Evolutionary conservation across 2,329 filamentous ascomycete species (phyloP), one percentile per base, ranked within the genome.

Genomic region (Cryphonectria parasitica): DNA sequence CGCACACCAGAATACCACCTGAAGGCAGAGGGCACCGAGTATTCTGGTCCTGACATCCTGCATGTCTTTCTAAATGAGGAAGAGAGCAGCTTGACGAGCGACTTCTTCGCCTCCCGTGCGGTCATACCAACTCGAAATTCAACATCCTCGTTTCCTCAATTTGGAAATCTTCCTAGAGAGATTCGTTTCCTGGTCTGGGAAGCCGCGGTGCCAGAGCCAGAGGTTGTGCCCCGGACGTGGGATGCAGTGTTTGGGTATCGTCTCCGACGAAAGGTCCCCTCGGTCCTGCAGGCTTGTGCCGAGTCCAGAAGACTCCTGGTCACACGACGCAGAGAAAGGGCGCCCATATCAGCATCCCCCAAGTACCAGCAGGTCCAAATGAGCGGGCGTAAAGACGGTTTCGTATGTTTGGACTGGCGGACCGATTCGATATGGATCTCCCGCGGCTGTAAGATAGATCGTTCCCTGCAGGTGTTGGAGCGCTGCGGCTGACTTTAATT

Each of bases 131-230:
- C 2, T 28, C 62, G 25, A 19, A 22, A 49, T 1, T 3, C 8
- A 2, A 19, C 36, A 3, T n/a, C 36, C 8, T 39, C 19, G 2
- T 73, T 73, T 28, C 62, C 72, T 3, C 65, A 65, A 13, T 73
- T 73, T 36, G 43, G 25, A 25, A 19, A 39, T n/a, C 61, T 73
- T 0, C 72, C 72, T 0, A 8, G 34, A 7, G 72, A 72, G 13
- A 43, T 73, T 25, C 68, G 72, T 34, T 69, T 62, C 2, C 31
- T 69, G 49, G 67, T 73, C n/a, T 73, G 71, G 70, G 72, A 73
- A 45, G 68, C 68, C 19, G 72, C 72, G 8, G 25, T 69, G 19
- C 72, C 72, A 13, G 70, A 68, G 13, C 58, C 68, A 17, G 60
- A 63, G 4, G 66, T 72, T 6, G 54, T 71, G 17, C 70, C 72